A percentile compares a stretch with the other conserved stretches of the same genome.
phyloP scores from a whole-genome alignment of 495 filamentous ascomycete genomes.

The Zalerion maritima region DNA sequence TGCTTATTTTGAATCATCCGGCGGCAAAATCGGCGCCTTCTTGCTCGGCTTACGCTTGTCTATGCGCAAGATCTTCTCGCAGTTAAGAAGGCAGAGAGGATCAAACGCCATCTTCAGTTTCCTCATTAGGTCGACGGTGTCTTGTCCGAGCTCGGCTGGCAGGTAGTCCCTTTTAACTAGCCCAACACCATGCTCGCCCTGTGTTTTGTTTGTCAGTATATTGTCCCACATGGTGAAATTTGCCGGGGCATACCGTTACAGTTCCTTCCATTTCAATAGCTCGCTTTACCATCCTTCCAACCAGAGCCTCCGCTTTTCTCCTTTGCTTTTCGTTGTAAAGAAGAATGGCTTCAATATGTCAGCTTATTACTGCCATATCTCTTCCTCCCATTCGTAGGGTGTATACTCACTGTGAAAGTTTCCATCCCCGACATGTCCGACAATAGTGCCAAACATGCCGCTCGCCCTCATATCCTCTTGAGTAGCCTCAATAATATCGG shows the following conservation, averaged over 20 bases:
- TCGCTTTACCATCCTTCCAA: slow-evolving; percentile 72
- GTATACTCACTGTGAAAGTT: slow-evolving; percentile 57
- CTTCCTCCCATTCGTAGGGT: not conserved
- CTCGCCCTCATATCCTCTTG: slow-evolving; percentile 52
- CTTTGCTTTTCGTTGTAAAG: slow-evolving; percentile 55
- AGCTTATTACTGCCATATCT: not conserved
- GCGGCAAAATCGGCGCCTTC: too few relatives aligned
- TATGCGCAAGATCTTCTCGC: slow-evolving; percentile 62
- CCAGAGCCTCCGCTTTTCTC: slow-evolving; percentile 48
- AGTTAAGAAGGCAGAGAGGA: slow-evolving; percentile 63
- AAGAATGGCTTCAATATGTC: slow-evolving; percentile 41
- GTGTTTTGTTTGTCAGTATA: not conserved
- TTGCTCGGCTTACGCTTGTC: slow-evolving; percentile 37
- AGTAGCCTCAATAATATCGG: slow-evolving; percentile 66
- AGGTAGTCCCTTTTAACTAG: slow-evolving; percentile 73
- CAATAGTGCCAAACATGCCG: slow-evolving; percentile 57
- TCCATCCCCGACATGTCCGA: slow-evolving; percentile 72
- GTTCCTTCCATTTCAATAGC: slow-evolving; percentile 75
- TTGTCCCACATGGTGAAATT: not conserved
- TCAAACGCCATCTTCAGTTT: slow-evolving; percentile 67
- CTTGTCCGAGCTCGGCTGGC: slow-evolving; percentile 53
- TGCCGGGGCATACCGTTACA: slow-evolving; percentile 38
- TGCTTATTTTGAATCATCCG: too few relatives aligned
- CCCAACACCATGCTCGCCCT: slow-evolving; percentile 70
- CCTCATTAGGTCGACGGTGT: slow-evolving; percentile 66